Conservation (phyloP, 495 filamentous ascomycete genomes). For the Penicillium bovifimosum region DNA sequence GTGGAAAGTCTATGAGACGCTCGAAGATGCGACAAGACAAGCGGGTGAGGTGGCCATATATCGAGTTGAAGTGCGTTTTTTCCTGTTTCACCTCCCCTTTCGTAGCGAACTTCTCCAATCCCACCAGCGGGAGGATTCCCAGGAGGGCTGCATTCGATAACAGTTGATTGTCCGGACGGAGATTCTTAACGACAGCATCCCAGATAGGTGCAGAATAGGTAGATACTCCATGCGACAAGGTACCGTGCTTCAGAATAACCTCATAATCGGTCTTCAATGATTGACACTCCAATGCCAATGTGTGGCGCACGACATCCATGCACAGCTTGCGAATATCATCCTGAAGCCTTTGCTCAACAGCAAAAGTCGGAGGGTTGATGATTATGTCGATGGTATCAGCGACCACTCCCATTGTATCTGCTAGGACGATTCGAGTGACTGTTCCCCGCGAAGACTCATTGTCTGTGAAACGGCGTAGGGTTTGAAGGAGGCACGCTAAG, state of each 20-base stretch:
- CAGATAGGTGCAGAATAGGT: constrained; percentile 65
- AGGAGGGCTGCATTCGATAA: constrained; percentile 68
- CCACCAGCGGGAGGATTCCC: constrained; percentile 61
- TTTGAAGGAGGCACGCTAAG: constrained; percentile 44
- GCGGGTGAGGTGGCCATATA: constrained; percentile 62
- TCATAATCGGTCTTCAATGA: constrained; percentile 67
- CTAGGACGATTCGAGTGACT: constrained; percentile 48
- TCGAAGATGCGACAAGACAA: constrained; percentile 68
- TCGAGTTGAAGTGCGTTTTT: constrained; percentile 65
- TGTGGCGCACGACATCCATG: constrained; percentile 62
- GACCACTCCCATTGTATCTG: constrained; percentile 49
- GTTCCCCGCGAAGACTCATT: constrained; percentile 43
- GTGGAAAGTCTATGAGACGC: constrained; percentile 66
- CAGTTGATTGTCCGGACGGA: constrained; percentile 56
- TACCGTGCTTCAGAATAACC: constrained; percentile 50
- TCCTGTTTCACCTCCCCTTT: constrained; percentile 46
- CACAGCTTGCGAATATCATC: constrained; percentile 34
- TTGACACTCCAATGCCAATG: constrained; percentile 69
- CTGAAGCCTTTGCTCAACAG: constrained; percentile 32
- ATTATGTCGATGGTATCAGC: constrained; percentile 44
- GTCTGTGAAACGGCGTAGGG: constrained; percentile 48
- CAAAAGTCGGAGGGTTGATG: constrained; percentile 37
- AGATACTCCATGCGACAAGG: constrained; percentile 61
- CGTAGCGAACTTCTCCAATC: constrained; percentile 63
- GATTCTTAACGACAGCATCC: constrained; percentile 65